phyloP scores from a whole-genome alignment of 345 rosid species.

The Theobroma cacao region DNA sequence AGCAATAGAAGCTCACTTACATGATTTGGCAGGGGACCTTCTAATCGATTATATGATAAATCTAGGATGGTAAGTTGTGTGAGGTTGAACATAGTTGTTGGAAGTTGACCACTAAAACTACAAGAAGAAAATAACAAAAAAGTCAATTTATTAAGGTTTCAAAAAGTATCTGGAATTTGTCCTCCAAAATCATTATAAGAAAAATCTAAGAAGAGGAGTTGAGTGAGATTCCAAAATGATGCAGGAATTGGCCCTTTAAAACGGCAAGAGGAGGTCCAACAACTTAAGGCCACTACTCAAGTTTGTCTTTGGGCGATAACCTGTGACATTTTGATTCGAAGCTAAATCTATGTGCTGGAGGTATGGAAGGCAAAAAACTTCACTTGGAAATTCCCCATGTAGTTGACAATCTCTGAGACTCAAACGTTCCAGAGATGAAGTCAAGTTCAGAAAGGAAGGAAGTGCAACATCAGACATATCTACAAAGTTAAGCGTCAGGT shows the following conservation, averaged over 20 bases:
- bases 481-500: neutral
- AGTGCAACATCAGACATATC: neutral
- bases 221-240: neutral
- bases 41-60: neutral
- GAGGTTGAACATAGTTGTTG: too few species aligned
- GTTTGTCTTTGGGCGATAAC: neutral
- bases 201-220: neutral
- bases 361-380: neutral
- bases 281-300: neutral
- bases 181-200: neutral
- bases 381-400: slow-evolving; percentile 14
- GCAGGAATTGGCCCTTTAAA: neutral
- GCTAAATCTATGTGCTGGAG: neutral
- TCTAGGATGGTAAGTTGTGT: too few species aligned
- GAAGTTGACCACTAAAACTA: slow-evolving; percentile 23
- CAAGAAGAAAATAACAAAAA: neutral
- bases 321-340: neutral
- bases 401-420: accelerated
- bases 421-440: slow-evolving; percentile 4
- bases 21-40: neutral
- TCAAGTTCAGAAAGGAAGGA: slow-evolving; percentile 1
- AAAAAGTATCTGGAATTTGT: neutral
- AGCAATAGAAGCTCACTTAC: neutral
- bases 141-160: neutral
- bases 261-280: neutral